phyloP scores from a whole-genome alignment of 768 basidiomycete genomes.

The Boletus insuetus region DNA sequence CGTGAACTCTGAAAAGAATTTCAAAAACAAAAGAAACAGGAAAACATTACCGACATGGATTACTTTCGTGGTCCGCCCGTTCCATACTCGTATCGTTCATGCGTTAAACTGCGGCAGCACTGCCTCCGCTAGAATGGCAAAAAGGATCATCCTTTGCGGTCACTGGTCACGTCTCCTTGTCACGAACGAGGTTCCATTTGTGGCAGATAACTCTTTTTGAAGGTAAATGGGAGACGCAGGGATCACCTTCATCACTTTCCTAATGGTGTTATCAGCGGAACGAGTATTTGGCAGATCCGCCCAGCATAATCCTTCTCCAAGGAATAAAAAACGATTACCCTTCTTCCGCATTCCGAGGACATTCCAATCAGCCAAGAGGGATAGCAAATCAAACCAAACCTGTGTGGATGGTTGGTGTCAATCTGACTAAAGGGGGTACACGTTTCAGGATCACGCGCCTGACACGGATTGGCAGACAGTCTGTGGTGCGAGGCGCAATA shows the following conservation, averaged over 20 bases:
- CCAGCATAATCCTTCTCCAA: neutral
- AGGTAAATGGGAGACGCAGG: constrained; percentile 14
- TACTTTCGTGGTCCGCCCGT: neutral
- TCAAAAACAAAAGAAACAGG: neutral
- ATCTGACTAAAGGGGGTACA: constrained; percentile 12
- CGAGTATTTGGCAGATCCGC: constrained; percentile 9
- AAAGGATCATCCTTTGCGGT: constrained; percentile 13
- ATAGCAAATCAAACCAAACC: constrained; percentile 1
- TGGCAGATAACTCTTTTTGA: constrained; percentile 14
- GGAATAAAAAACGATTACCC: neutral
- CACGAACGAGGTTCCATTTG: constrained; percentile 15
- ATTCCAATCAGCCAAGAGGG: neutral
- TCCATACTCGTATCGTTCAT: neutral
- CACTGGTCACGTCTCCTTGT: constrained; percentile 13
- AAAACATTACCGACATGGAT: constrained; percentile 3
- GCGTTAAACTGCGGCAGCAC: constrained; percentile 8
- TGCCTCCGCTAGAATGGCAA: constrained; percentile 19
- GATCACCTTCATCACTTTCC: constrained; percentile 14
- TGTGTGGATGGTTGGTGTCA: neutral
- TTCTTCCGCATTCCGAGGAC: constrained; percentile 19
- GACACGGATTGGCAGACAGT: constrained; percentile 3
- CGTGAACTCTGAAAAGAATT: constrained; percentile 4
- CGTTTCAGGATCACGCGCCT: constrained; percentile 17
- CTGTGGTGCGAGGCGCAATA: constrained; percentile 13
- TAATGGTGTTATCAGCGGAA: constrained; percentile 19